Base-by-base conservation (phyloP, 106 monocot genomes). In the Platanthera zijinensis region DNA sequence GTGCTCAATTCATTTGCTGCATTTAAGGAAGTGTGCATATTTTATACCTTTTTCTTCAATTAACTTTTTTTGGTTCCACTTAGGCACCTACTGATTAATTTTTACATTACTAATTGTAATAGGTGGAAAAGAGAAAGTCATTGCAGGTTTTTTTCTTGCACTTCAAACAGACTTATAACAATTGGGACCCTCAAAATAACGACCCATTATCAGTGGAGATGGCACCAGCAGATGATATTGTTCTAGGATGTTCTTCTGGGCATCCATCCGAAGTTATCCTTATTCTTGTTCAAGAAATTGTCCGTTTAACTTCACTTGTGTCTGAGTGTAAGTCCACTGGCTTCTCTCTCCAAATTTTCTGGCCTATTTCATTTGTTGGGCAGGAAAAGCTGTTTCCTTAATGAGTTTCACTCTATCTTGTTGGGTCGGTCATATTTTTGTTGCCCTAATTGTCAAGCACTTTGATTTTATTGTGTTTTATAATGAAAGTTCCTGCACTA, bases 191-290 rank as follows among this genome's bases (percentile, higher is more conserved):
- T 79, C 84, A 69, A 50, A n/a, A 84, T 69, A 78, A 75, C 78
- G 83, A 51, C 19, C 77, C 84, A 50, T 78, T 79, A 74, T 11
- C 52, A 66, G 54, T n/a, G 52, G 82, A 79, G 47, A 83, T 74
- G 62, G 39, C 81, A 75, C 74, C 80, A 68, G 73, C 76, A 67
- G 87, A 88, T 46, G 83, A 87, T 85, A 75, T 76, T 25, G 46
- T 89, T 75, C 14, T 82, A 56, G 94, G 97, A 79, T 94, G 97
- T 74, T 89, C 86, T 12, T 74, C 28, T 79, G 97, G 93, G 51
- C 97, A 97, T 88, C 97, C 97, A 82, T 91, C 94, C 50, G 93
- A 97, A 78, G 86, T 97, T 68, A 85, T 87, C 51, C 89, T 94
- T 75, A 89, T 94, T 85, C 77, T 97, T 48, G 75, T 94, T 79